Evolutionary conservation across 2,329 filamentous ascomycete genomes (phyloP).

Genomic region (Alternaria viburni): DNA sequence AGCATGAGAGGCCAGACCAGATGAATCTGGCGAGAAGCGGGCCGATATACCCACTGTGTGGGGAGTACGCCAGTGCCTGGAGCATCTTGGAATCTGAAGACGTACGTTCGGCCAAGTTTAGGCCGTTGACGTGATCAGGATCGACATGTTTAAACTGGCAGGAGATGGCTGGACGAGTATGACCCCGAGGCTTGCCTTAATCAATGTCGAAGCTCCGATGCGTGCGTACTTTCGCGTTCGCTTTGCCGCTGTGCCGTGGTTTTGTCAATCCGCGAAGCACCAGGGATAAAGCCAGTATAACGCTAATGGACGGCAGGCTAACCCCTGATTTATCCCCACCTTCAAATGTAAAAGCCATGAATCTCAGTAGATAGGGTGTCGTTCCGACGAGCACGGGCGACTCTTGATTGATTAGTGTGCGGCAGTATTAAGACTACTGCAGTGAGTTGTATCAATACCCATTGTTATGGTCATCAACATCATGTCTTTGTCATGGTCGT

Average conservation of each 20-base stretch:
- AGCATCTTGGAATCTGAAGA: neutral
- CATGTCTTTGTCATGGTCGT: no score
- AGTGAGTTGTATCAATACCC: neutral
- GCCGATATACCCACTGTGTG: neutral
- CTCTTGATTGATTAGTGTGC: neutral
- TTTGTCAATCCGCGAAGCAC: neutral
- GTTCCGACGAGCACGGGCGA: neutral
- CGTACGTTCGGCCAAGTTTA: neutral
- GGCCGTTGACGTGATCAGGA: neutral
- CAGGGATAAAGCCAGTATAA: neutral
- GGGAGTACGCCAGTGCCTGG: neutral
- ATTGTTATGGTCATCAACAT: neutral
- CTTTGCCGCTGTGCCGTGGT: neutral
- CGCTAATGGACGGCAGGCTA: neutral
- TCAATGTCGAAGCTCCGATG: neutral
- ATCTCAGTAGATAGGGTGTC: neutral
- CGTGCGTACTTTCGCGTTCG: neutral
- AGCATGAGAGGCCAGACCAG: neutral
- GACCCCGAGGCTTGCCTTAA: neutral
- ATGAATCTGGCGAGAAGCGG: neutral
- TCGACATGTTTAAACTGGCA: neutral
- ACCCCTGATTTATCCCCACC: neutral
- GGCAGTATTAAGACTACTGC: neutral
- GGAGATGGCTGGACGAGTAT: neutral
- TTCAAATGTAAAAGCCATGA: neutral